Base-by-base conservation (phyloP, 768 basidiomycete species). In the Russula griseocarnosa region DNA sequence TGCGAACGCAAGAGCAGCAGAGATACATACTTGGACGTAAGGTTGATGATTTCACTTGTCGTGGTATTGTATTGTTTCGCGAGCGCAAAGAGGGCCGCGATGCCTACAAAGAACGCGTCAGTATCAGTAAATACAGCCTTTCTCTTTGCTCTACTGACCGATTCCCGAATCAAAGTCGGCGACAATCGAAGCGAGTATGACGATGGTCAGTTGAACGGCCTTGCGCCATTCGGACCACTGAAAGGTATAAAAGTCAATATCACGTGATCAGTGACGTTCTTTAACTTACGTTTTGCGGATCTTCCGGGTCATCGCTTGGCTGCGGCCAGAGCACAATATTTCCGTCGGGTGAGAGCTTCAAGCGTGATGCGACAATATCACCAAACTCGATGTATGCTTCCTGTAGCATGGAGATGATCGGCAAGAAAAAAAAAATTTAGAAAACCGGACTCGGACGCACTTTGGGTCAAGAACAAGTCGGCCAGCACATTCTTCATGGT, bases 291-390 rank as follows among this genome's bases (percentile, higher is more conserved):
- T 86, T 86, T 73, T 86, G 85, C 18, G 86, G 86, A 68, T 88
- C 86, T 22, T 80, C 74, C 0, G 80, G 79, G 51, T 83, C 79
- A 67, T 86, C 82, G 1, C 81, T 79, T 1, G 87, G 86, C 68
- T 88, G 87, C n/a, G 87, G 87, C 84, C 86, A 88, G 0, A 89
- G 78, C 10, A 88, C 80, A 53, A 79, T 83, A 18, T 75, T 80
- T 0, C 86, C 85, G 61, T 86, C 83, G 20, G 68, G 64, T 5
- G 82, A 79, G 8, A 86, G 75, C 76, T 88, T 88, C 59, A 88
- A 75, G 54, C 71, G 77, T 5, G 79, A 74, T 0, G 86, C 84
- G 40, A 85, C 71, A 4, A 74, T 74, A 26, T 82, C 81, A 9
- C 86, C 86, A 56, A 86, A 81, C 73, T 86, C 86, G 59, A 81